Percentiles rank a stretch among this genome's conserved stretches.
Conservation (phyloP, 192 early-diverging fungal genomes). For the Backusella liffmaniae region DNA sequence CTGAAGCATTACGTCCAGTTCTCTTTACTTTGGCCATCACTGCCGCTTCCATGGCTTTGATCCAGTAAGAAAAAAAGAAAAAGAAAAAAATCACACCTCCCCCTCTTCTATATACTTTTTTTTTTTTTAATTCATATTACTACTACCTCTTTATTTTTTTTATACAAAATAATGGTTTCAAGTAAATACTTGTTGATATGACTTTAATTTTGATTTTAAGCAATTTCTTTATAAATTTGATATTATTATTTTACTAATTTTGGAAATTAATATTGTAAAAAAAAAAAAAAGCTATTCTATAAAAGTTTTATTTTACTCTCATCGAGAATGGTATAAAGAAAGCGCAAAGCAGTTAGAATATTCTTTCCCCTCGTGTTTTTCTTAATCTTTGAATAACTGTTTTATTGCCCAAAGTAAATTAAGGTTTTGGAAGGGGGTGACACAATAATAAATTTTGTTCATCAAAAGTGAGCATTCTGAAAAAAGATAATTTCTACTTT, state of each 20-base stretch:
- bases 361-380: background rate
- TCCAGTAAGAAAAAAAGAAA: background rate
- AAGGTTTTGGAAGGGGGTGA: background rate
- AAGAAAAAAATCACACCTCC: background rate
- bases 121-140: background rate
- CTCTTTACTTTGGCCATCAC: background rate
- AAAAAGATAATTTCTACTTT: background rate
- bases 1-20: background rate
- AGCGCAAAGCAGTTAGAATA: background rate
- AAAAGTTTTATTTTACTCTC: background rate
- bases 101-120: background rate
- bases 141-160: background rate
- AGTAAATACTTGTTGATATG: conserved; percentile 1
- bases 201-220: background rate
- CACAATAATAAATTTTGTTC: background rate
- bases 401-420: background rate
- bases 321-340: background rate
- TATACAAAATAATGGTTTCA: background rate
- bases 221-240: background rate
- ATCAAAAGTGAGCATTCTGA: background rate
- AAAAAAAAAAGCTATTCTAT: background rate
- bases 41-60: background rate
- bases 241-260: background rate
- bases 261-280: background rate
- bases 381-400: background rate